Conservation (phyloP, 2,329 filamentous ascomycete species). For the Cladosporium sp. region DNA sequence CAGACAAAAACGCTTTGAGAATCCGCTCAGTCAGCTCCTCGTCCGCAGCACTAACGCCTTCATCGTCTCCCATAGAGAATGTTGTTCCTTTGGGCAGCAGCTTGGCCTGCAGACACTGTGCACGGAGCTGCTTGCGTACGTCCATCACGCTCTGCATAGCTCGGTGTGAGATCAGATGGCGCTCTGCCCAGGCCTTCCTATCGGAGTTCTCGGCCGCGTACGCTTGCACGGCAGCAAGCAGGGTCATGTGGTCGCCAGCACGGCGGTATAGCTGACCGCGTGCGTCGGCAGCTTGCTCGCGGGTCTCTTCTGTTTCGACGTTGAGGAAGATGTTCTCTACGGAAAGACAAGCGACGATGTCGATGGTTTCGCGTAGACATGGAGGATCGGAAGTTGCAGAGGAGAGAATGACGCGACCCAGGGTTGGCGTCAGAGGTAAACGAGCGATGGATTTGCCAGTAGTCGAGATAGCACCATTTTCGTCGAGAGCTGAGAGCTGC, state of each 20-base stretch:
- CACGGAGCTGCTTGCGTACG: slow-evolving; percentile 57
- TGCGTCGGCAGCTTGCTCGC: slow-evolving; percentile 54
- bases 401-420: slow-evolving; percentile 78
- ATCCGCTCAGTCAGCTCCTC: slow-evolving; percentile 48
- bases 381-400: slow-evolving; percentile 66
- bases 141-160: slow-evolving; percentile 65
- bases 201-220: slow-evolving; percentile 57
- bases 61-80: slow-evolving; percentile 4
- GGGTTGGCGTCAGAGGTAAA: slow-evolving; percentile 75
- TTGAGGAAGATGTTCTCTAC: slow-evolving; percentile 62
- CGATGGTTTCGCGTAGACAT: slow-evolving; percentile 77
- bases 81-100: slow-evolving; percentile 20
- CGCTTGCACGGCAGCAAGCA: slow-evolving; percentile 56
- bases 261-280: slow-evolving; percentile 54
- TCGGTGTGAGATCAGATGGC: slow-evolving; percentile 57
- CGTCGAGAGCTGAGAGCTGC: slow-evolving; percentile 69
- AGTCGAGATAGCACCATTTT: slow-evolving; percentile 68
- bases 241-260: slow-evolving; percentile 61
- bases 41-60: slow-evolving; percentile 40
- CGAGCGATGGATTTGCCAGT: slow-evolving; percentile 73
- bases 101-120: slow-evolving; percentile 51
- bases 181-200: slow-evolving; percentile 57
- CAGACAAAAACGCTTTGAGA: slow-evolving; percentile 54
- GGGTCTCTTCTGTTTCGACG: slow-evolving; percentile 55
- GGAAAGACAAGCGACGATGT: slow-evolving; percentile 68